Evolutionary conservation across 768 basidiomycete genomes (phyloP), one percentile per base, ranked within the genome.

Genomic region (Suillus sp.): DNA sequence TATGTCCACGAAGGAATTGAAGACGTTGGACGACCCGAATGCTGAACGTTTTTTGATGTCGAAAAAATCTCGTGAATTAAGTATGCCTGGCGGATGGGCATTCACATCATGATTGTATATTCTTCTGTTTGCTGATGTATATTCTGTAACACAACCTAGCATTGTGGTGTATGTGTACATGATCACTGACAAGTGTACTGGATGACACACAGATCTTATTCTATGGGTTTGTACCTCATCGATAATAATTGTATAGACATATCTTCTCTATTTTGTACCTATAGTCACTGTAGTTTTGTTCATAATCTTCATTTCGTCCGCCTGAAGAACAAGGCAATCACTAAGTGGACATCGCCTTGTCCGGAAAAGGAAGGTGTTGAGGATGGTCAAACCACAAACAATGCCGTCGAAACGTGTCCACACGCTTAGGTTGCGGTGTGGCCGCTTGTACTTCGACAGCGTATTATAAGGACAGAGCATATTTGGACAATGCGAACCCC

Each of bases 61-160:
- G 5, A 64, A 63, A 34, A 61, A 66, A 62, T 65, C 65, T 50
- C 65, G 71, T 45, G 78, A 80, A 64, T 65, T 69, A 65, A 75
- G 74, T 53, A 80, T 80, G 79, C 79, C 79, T 38, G 78, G 79
- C 18, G 77, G 75, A 54, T 81, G 80, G 80, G 75, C 68, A 4
- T 75, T 74, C 34, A 38, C 60, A 20, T 58, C 55, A 40, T 61
- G 60, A 61, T 6, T 37, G 11, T 37, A 20, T 9, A 51, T 6
- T 32, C 18, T 14, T 5, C 10, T 51, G 27, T 30, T 42, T 51
- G 27, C 51, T 76, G 62, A 58, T 27, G 27, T 51, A 38, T 59
- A 38, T 61, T 45, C 37, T 35, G 22, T 32, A 3, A 22, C 32
- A 27, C 22, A 43, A 35, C 57, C 35, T 25, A 48, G 34, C 30